Conservation (phyloP, 306 rosid species). For the Vachellia collinsii region DNA sequence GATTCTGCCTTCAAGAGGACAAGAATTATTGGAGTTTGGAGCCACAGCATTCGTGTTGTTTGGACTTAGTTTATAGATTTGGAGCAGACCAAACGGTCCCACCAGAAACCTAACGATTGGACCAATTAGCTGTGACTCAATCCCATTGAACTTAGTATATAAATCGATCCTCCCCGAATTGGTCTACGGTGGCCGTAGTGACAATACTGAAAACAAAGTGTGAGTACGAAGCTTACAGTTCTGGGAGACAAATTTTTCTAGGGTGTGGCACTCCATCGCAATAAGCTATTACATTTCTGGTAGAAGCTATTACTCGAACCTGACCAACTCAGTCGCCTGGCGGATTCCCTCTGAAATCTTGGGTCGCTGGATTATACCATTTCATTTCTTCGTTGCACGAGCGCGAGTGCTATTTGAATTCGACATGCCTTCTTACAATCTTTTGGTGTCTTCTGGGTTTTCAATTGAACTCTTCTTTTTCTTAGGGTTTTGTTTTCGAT, state of each 20-base stretch:
- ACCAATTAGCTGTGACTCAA: neutral
- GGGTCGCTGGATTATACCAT: neutral
- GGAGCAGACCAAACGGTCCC: neutral
- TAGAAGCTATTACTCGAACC: neutral
- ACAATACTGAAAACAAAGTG: neutral
- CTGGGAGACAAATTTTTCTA: neutral
- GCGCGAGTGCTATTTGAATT: neutral
- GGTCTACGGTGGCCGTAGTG: neutral
- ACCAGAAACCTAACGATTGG: neutral
- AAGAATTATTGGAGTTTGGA: neutral
- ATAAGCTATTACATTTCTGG: neutral
- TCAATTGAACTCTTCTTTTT: neutral
- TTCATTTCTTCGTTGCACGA: neutral
- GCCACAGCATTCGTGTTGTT: neutral
- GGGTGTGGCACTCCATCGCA: neutral
- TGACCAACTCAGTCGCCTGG: neutral
- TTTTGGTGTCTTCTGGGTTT: constrained; percentile 9
- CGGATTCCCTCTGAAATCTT: neutral
- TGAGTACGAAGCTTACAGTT: neutral
- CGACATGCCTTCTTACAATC: neutral
- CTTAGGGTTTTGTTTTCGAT: constrained; percentile 5
- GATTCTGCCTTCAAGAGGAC: neutral
- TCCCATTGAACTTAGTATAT: neutral
- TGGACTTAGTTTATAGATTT: neutral
- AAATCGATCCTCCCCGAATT: neutral